phyloP scores from a whole-genome alignment of 2,329 filamentous ascomycete species.

The Fusarium multiceps region DNA sequence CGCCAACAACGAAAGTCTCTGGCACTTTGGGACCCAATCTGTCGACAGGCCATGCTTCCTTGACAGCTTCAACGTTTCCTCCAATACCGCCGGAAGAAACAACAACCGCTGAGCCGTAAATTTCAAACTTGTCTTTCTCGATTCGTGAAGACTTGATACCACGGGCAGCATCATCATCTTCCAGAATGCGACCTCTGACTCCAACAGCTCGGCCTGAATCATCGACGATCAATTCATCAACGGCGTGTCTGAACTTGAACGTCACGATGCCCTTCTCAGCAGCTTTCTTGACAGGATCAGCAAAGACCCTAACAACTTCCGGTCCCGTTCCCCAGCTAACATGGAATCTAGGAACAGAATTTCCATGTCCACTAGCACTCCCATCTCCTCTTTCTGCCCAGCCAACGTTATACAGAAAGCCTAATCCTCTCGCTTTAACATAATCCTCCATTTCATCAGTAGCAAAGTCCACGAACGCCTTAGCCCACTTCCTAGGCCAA shows the following conservation, averaged over 20 bases:
- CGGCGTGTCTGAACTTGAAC: conserved; percentile 67
- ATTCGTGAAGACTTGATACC: conserved; percentile 64
- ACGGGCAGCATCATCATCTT: conserved; percentile 61
- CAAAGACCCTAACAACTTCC: conserved; percentile 68
- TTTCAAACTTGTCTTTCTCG: conserved; percentile 63
- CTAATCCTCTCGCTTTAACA: conserved; percentile 63
- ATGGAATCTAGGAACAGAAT: conserved; percentile 72
- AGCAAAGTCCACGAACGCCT: conserved; percentile 72
- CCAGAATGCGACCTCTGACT: conserved; percentile 64
- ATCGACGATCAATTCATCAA: conserved; percentile 67
- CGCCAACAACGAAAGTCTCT: conserved; percentile 67
- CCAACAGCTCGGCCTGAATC: conserved; percentile 64
- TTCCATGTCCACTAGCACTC: conserved; percentile 67
- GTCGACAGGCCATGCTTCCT: conserved; percentile 67
- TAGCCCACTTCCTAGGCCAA: conserved; percentile 71
- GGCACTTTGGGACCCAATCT: conserved; percentile 67
- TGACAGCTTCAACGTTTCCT: conserved; percentile 70
- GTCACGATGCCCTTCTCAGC: conserved; percentile 64
- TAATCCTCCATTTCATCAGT: conserved; percentile 68
- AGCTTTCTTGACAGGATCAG: conserved; percentile 65
- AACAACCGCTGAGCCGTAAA: conserved; percentile 64
- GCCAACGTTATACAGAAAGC: conserved; percentile 65
- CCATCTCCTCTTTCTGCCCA: conserved; percentile 72
- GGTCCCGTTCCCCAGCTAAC: conserved; percentile 71
- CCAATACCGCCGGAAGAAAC: conserved; percentile 70